phyloP scores from a whole-genome alignment of 768 basidiomycete genomes.

The Xerocomellus amylosporus region DNA sequence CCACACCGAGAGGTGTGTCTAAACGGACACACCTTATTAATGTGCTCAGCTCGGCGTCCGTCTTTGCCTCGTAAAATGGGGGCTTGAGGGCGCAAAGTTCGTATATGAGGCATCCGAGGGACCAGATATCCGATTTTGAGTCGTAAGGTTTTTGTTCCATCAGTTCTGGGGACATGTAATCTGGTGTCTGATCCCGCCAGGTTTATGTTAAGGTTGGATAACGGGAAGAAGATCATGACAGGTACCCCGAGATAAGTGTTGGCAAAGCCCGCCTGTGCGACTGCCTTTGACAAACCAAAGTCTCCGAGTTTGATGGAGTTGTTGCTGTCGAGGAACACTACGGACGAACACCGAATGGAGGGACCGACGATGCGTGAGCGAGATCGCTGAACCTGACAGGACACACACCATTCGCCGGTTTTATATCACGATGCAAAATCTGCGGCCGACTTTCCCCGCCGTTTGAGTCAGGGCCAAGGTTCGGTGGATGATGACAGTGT shows the following conservation, averaged over 20 bases:
- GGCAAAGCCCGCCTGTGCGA: constrained; percentile 84
- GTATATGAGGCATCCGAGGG: constrained; percentile 92
- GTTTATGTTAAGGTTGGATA: not conserved
- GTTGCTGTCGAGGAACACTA: constrained; percentile 86
- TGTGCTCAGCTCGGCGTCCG: constrained; percentile 79
- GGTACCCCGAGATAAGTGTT: constrained; percentile 96
- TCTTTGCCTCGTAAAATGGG: constrained; percentile 91
- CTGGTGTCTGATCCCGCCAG: constrained; percentile 83
- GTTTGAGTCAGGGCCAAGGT: constrained; percentile 34
- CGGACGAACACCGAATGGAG: not conserved
- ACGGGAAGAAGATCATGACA: constrained; percentile 5
- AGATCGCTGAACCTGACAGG: not conserved
- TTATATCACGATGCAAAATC: constrained; percentile 92
- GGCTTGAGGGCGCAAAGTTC: constrained; percentile 93
- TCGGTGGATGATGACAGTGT: constrained; percentile 85
- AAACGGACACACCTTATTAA: constrained; percentile 61
- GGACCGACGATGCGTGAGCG: not conserved
- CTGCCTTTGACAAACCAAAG: constrained; percentile 93
- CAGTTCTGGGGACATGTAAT: constrained; percentile 99
- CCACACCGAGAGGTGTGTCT: not conserved
- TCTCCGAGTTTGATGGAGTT: constrained; percentile 92
- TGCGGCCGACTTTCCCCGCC: constrained; percentile 58
- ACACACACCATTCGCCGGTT: constrained; percentile 89
- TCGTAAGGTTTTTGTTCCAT: constrained; percentile 98
- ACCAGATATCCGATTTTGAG: constrained; percentile 98